Percentiles rank a stretch among this genome's conserved stretches.
These are phyloP conservation scores for Heteromeles arbutifolia DNA, from an alignment of 306 rosid genomes.

Conservation along the genomic window DNA sequence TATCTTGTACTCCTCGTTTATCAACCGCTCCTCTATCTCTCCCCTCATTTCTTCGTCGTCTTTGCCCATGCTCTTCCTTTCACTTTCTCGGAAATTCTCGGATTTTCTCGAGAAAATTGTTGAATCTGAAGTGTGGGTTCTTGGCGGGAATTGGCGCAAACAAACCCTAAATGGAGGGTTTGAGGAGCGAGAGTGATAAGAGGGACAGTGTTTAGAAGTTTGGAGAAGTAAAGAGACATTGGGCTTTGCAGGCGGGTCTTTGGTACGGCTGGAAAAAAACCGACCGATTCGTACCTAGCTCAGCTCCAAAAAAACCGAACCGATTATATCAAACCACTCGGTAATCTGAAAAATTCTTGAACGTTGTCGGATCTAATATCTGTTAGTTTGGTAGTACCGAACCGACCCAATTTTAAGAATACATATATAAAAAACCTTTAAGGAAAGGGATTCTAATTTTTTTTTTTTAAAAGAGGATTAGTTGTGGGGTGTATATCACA, in stretches of 20 bases:
- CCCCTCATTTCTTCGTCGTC: slow-evolving; percentile 98
- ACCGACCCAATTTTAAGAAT: too few species aligned
- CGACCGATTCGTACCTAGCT: too few species aligned
- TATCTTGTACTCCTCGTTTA: slow-evolving; percentile 97
- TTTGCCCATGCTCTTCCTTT: slow-evolving; percentile 52
- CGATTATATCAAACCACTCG: too few species aligned
- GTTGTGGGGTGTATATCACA: rapidly evolving
- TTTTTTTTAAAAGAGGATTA: too few species aligned
- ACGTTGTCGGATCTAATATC: too few species aligned
- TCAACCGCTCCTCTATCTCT: slow-evolving; percentile 84
- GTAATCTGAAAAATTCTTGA: too few species aligned
- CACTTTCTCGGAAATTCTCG: slow-evolving; percentile 9
- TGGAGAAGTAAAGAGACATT: background rate
- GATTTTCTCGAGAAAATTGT: background rate
- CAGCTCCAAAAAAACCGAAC: too few species aligned
- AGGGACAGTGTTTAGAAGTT: background rate
- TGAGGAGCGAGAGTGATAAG: background rate
- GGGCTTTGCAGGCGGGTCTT: background rate
- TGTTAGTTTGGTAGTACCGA: too few species aligned
- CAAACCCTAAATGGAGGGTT: slow-evolving; percentile 1
- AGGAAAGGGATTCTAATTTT: too few species aligned
- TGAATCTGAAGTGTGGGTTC: background rate
- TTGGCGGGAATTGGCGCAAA: slow-evolving; percentile 6
- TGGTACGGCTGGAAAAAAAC: background rate
- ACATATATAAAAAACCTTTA: too few species aligned